Conservation (phyloP, 768 basidiomycete genomes). For the Amanita fuliginea region DNA sequence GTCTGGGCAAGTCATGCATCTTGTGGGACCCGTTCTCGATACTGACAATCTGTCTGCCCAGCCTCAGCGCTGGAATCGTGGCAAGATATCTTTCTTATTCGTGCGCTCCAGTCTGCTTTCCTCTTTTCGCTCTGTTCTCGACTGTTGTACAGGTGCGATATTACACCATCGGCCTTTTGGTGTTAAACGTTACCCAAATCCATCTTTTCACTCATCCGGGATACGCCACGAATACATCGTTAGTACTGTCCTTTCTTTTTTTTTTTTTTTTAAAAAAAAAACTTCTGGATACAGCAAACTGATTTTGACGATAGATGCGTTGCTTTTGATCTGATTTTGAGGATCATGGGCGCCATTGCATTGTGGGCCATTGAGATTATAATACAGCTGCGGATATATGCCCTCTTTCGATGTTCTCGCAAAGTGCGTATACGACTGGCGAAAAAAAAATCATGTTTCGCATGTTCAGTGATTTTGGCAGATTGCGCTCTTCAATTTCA, state of each 20-base stretch:
- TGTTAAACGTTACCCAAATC: not conserved
- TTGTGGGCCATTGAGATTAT: constrained; percentile 39
- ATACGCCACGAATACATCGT: constrained; percentile 24
- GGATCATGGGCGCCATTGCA: constrained; percentile 29
- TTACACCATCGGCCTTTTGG: not conserved
- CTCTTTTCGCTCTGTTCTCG: no score
- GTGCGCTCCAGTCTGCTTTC: not conserved
- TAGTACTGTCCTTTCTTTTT: constrained; percentile 1
- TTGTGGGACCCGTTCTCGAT: no score
- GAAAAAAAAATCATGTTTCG: not conserved
- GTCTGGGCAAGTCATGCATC: not conserved
- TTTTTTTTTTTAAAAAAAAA: no score
- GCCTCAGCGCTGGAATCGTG: not conserved
- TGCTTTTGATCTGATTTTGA: constrained; percentile 31
- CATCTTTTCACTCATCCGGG: constrained; percentile 18
- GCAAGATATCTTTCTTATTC: not conserved
- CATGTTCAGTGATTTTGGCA: constrained; percentile 4
- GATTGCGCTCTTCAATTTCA: constrained; percentile 26
- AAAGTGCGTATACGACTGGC: constrained; percentile 16
- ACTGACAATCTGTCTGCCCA: not conserved
- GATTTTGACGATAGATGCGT: constrained; percentile 22
- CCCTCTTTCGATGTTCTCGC: constrained; percentile 29
- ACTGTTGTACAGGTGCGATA: not conserved
- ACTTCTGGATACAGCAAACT: not conserved
- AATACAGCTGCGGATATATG: constrained; percentile 36